These are phyloP conservation scores for Wickerhamomyces mucosus DNA, from an alignment of 805 yeast genomes.

Conservation along the genomic window DNA sequence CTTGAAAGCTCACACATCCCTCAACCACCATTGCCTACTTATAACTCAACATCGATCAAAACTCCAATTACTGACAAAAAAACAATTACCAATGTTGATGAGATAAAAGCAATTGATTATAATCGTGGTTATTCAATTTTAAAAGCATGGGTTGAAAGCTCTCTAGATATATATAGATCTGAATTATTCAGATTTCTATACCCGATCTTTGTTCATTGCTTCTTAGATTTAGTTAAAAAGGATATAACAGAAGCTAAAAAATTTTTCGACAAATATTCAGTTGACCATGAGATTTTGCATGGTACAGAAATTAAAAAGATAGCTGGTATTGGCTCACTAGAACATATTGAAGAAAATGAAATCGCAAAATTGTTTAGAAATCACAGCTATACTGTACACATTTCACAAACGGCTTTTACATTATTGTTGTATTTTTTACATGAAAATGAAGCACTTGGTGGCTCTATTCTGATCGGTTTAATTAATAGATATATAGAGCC, in stretches of 20 bases:
- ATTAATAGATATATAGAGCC: conserved; percentile 74
- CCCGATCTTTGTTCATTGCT: conserved; percentile 90
- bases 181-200: conserved; percentile 77
- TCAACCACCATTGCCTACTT: conserved; percentile 34
- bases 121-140: conserved; percentile 73
- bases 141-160: conserved; percentile 82
- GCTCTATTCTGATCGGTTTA: conserved; percentile 74
- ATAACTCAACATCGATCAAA: conserved; percentile 6
- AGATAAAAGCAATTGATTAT: conserved; percentile 50
- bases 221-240: conserved; percentile 66
- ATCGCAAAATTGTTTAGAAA: conserved; percentile 66
- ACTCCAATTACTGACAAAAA: conserved; percentile 12
- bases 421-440: conserved; percentile 77
- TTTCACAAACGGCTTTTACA: conserved; percentile 80
- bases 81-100: conserved; percentile 16
- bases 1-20: conserved; percentile 66
- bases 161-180: conserved; percentile 84
- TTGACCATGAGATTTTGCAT: conserved; percentile 68
- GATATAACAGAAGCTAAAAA: conserved; percentile 51
- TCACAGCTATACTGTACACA: conserved; percentile 63
- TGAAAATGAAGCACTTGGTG: conserved; percentile 89
- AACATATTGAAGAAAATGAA: conserved; percentile 76
- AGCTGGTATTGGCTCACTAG: conserved; percentile 66
- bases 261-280: conserved; percentile 66
- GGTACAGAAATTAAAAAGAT: conserved; percentile 66